phyloP scores from a whole-genome alignment of 164 flowering plant species.

The Vitis vinifera region DNA sequence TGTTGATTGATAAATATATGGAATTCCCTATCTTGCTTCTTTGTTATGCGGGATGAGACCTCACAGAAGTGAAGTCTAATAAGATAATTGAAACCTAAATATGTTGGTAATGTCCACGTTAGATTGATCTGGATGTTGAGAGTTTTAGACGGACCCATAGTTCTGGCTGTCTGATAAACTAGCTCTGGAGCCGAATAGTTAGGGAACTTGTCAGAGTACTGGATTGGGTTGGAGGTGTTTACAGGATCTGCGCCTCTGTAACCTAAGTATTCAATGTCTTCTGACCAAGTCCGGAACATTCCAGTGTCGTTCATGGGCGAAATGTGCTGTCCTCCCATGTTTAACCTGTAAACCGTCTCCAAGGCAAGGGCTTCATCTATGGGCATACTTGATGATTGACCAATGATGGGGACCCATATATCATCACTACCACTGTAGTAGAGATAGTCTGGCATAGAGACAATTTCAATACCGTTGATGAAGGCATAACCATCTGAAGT shows the following conservation, averaged over 20 bases:
- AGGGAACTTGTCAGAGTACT: neutral
- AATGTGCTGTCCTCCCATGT: slow-evolving; percentile 27
- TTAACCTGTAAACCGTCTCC: slow-evolving; percentile 22
- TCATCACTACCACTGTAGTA: slow-evolving; percentile 6
- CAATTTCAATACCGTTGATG: slow-evolving; percentile 40
- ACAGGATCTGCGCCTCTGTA: too few relatives aligned
- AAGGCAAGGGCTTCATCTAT: slow-evolving; percentile 12
- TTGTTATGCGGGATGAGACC: neutral
- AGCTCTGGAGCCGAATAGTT: slow-evolving; percentile 18
- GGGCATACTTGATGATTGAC: neutral
- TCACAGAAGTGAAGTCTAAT: slow-evolving; percentile 34
- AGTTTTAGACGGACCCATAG: neutral
- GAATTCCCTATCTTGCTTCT: neutral
- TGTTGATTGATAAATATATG: slow-evolving; percentile 11
- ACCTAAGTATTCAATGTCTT: slow-evolving; percentile 4
- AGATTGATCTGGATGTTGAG: slow-evolving; percentile 8
- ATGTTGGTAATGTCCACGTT: slow-evolving; percentile 24
- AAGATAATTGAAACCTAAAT: slow-evolving; percentile 15
- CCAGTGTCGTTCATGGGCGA: slow-evolving; percentile 27
- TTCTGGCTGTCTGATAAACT: slow-evolving; percentile 11
- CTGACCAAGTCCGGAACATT: slow-evolving; percentile 20
- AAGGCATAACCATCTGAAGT: slow-evolving; percentile 27
- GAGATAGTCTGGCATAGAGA: slow-evolving; percentile 30
- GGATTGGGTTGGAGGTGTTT: too few relatives aligned
- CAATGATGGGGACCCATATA: neutral